Percentiles rank a stretch among this genome's conserved stretches.
These are phyloP conservation scores for Hyaloraphidium curvatum DNA, from an alignment of 192 early-diverging fungal species.

Conservation along the genomic window DNA sequence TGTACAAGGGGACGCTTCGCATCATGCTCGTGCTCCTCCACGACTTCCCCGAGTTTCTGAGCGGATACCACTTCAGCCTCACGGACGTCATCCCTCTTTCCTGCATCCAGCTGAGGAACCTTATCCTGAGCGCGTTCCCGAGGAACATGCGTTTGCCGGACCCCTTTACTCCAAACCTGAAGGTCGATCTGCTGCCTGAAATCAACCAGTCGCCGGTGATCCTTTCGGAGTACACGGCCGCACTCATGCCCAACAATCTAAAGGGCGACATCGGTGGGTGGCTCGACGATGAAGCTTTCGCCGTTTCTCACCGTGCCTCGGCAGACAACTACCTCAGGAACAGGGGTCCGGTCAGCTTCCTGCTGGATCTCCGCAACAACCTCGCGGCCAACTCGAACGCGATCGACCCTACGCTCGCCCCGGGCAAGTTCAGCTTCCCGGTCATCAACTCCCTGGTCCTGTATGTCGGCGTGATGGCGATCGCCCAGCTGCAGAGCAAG, in stretches of 20 bases:
- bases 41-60: constrained; percentile 95
- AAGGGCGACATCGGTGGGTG: constrained; percentile 52
- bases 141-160: constrained; percentile 88
- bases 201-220: constrained; percentile 68
- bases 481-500: constrained; percentile 18
- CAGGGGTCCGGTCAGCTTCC: constrained; percentile 33
- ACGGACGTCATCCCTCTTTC: constrained; percentile 75
- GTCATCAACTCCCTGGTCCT: constrained; percentile 75
- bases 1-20: constrained; percentile 78
- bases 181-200: constrained; percentile 78
- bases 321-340: constrained; percentile 50
- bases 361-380: constrained; percentile 30
- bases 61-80: constrained; percentile 76
- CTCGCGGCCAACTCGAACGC: constrained; percentile 19
- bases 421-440: constrained; percentile 51
- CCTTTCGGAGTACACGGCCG: constrained; percentile 61
- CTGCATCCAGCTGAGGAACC: constrained; percentile 88
- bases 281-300: background rate
- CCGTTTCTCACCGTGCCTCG: too few species aligned
- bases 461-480: constrained; percentile 65
- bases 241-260: constrained; percentile 36
- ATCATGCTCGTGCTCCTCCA: constrained; percentile 81
- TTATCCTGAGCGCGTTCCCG: constrained; percentile 93
- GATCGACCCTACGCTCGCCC: background rate
- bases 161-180: constrained; percentile 86